Evolutionary conservation across 768 basidiomycete species (phyloP).

Genomic region (Tremella mesenterica): DNA sequence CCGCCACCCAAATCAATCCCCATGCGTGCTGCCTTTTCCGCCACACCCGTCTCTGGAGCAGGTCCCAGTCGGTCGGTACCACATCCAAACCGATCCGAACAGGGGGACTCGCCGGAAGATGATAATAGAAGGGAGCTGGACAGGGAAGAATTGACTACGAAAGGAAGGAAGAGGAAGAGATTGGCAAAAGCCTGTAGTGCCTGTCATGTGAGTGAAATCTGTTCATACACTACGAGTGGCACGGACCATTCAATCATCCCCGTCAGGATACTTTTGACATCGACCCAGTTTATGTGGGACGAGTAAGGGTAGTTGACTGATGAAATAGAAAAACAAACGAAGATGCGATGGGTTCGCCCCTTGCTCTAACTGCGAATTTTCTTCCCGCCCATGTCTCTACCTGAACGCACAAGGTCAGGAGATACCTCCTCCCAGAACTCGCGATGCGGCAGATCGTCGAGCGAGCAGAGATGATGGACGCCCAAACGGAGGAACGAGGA

Average conservation of each 20-base stretch:
- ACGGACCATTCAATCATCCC: no score
- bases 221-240: not conserved
- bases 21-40: no score
- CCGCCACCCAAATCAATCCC: no score
- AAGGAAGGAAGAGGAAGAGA: constrained; percentile 43
- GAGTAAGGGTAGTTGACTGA: not conserved
- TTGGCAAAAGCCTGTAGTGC: constrained; percentile 44
- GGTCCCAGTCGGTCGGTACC: not conserved
- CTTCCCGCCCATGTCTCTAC: constrained; percentile 38
- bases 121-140: constrained; percentile 4
- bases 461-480: constrained; percentile 1
- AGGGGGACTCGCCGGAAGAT: not conserved
- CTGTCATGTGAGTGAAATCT: constrained; percentile 37
- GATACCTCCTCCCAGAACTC: constrained; percentile 38
- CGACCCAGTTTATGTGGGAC: not conserved
- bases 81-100: not conserved
- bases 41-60: not conserved
- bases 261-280: no score
- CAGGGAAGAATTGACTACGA: constrained; percentile 40
- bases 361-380: constrained; percentile 44
- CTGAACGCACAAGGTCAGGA: constrained; percentile 40
- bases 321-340: constrained; percentile 41
- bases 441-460: constrained; percentile 17
- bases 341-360: constrained; percentile 44
- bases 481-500: not conserved